Base-by-base conservation (phyloP, 108 stramenopile genomes). In the Licmophora abbreviata region DNA sequence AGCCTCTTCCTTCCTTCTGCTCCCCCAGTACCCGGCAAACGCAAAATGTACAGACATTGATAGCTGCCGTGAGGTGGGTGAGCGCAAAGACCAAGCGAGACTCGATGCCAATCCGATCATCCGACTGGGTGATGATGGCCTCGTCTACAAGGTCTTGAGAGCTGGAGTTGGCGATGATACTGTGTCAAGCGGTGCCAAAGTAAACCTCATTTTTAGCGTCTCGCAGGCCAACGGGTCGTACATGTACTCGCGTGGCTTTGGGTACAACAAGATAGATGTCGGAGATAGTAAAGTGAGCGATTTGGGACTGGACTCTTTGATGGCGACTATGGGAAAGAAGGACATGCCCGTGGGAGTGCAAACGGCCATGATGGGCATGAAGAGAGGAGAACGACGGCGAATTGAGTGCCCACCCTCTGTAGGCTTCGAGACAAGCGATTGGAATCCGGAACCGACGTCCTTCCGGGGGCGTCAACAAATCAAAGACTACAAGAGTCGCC, bases 21-120 rank as follows among this genome's bases (percentile, higher is more conserved):
- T n/a, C n/a, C n/a, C n/a, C n/a, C n/a, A n/a, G n/a, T n/a, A n/a
- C n/a, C n/a, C n/a, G n/a, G n/a, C n/a, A n/a, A n/a, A n/a, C 31
- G 74, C 74, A 10, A 76, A 68, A 52, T 79, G 77, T 36, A 71
- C 73, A 15, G 74, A 80, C 45, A 69, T 80, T 34, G 78, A 80
- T 46, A 33, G 56, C 14, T 80, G 78, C 45, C 63, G 78, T 18
- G 78, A 80, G 52, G 56, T 63, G 21, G 78, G 78, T 9, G 78
- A 80, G 27, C 29, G 52, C 9, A 74, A 71, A 56, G 55, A 62
- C 9, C 68, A 65, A 25, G 44, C 53, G 25, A 59, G 69, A 37
- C 23, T 75, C 56, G 63, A 59, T 22, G 58, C 41, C 9, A 80
- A 73, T 38, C 78, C 78, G 4, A 60, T 66, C 12, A 54, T 43